Evolutionary conservation across 805 yeast genomes (phyloP).

Genomic region (Barnettozyma populi): DNA sequence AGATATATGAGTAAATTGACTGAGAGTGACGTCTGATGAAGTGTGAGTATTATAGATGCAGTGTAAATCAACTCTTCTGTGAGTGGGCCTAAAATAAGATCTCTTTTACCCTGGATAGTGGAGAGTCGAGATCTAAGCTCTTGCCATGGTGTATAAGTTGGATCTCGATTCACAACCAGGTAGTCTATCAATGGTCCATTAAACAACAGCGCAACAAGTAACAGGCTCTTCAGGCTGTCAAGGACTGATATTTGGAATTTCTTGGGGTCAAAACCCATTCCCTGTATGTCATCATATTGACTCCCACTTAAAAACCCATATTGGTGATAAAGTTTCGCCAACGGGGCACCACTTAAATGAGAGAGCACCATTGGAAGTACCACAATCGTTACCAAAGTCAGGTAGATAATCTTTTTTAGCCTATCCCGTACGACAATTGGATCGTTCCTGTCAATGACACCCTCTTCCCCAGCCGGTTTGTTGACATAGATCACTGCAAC

Average conservation of each 20-base stretch:
- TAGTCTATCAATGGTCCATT: constrained; percentile 43
- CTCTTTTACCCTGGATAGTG: constrained; percentile 43
- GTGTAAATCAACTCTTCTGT: constrained; percentile 76
- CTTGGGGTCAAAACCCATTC: constrained; percentile 2
- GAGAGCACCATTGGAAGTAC: constrained; percentile 11
- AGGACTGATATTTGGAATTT: constrained; percentile 8
- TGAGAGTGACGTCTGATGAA: constrained; percentile 23
- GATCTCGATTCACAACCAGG: constrained; percentile 22
- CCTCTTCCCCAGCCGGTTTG: constrained; percentile 14
- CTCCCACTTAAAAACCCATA: constrained; percentile 36
- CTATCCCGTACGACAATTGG: constrained; percentile 38
- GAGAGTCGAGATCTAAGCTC: constrained; percentile 23
- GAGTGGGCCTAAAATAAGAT: constrained; percentile 64
- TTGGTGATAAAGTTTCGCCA: constrained; percentile 12
- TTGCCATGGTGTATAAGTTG: not conserved
- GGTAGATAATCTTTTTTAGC: constrained; percentile 29
- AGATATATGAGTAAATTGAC: constrained; percentile 25
- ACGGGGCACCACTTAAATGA: constrained; percentile 3
- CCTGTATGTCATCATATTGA: constrained; percentile 8
- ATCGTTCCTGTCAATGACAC: constrained; percentile 33
- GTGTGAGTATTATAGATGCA: constrained; percentile 33
- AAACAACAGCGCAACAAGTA: constrained; percentile 37
- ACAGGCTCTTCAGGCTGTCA: constrained; percentile 19
- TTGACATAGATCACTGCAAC: constrained; percentile 37
- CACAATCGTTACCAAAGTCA: constrained; percentile 5